Percentiles rank a stretch among this genome's conserved stretches.
phyloP scores from a whole-genome alignment of 345 rosid species.

The Ceriops decandra region DNA sequence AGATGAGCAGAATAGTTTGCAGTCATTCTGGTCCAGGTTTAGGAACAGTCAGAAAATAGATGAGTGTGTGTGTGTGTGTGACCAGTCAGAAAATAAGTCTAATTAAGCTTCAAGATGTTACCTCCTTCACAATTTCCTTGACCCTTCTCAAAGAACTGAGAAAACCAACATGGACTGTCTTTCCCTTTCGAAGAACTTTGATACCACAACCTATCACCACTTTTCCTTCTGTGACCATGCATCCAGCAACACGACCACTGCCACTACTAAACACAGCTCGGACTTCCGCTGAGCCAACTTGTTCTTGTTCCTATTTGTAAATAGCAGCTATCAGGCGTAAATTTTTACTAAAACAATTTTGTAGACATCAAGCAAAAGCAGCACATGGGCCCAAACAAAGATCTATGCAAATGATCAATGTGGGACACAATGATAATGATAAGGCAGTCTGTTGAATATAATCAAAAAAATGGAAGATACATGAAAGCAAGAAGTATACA shows the following conservation, averaged over 20 bases:
- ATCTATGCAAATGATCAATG: not conserved
- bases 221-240: constrained; percentile 92
- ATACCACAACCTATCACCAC: constrained; percentile 82
- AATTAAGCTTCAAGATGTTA: constrained; percentile 26
- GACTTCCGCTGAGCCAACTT: constrained; percentile 81
- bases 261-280: constrained; percentile 95
- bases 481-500: not conserved
- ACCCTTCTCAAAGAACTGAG: constrained; percentile 88
- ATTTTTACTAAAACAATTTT: constrained; percentile 10
- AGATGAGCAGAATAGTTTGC: no score
- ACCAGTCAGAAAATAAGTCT: not conserved
- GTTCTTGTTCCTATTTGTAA: constrained; percentile 65
- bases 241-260: constrained; percentile 97
- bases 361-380: not conserved
- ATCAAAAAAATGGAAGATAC: not conserved
- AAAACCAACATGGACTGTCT: constrained; percentile 58
- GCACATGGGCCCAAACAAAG: not conserved
- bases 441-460: not conserved
- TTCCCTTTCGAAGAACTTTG: constrained; percentile 63
- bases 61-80: not conserved
- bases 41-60: no score
- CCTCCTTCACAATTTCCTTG: constrained; percentile 93
- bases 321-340: constrained; percentile 24
- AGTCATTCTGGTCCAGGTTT: no score
- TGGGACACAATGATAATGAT: not conserved